phyloP scores from a whole-genome alignment of 2,329 filamentous ascomycete genomes.

The Bimuria novae-zelandiae region DNA sequence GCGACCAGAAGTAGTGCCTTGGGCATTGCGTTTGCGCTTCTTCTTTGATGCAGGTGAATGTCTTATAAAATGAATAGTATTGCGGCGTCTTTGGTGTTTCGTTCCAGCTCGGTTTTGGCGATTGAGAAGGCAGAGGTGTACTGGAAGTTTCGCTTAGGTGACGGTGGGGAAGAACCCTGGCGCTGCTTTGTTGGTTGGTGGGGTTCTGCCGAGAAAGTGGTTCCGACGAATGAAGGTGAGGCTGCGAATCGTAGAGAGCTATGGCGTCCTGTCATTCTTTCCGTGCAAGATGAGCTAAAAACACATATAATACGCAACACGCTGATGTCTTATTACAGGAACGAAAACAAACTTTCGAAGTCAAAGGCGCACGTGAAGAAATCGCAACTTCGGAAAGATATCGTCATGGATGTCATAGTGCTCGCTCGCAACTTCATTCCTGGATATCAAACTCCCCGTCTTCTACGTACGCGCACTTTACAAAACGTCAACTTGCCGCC shows the following conservation, averaged over 20 bases:
- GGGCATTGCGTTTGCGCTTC: slow-evolving; percentile 25
- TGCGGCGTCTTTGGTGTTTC: too few species aligned
- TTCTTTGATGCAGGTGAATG: too few species aligned
- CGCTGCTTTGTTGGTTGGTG: too few species aligned
- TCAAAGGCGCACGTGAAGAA: not conserved
- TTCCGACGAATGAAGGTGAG: not conserved
- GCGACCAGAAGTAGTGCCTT: slow-evolving; percentile 46
- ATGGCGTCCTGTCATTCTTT: not conserved
- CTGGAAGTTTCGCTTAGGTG: too few species aligned
- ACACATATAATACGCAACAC: too few species aligned
- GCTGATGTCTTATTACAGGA: not conserved
- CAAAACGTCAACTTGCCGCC: not conserved
- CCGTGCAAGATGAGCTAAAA: too few species aligned
- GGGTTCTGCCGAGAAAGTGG: not conserved
- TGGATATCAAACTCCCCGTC: slow-evolving; percentile 6
- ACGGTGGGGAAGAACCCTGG: too few species aligned
- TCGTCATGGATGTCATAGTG: not conserved
- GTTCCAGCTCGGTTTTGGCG: too few species aligned
- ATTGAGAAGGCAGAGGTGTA: too few species aligned
- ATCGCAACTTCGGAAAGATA: not conserved
- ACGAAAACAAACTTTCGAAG: not conserved
- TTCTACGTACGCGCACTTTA: slow-evolving; percentile 1
- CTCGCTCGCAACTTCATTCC: not conserved
- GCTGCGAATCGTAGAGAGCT: not conserved
- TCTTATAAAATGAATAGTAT: too few species aligned